Base-by-base conservation (phyloP, 2,329 filamentous ascomycete genomes). In the Penicillium sp. region DNA sequence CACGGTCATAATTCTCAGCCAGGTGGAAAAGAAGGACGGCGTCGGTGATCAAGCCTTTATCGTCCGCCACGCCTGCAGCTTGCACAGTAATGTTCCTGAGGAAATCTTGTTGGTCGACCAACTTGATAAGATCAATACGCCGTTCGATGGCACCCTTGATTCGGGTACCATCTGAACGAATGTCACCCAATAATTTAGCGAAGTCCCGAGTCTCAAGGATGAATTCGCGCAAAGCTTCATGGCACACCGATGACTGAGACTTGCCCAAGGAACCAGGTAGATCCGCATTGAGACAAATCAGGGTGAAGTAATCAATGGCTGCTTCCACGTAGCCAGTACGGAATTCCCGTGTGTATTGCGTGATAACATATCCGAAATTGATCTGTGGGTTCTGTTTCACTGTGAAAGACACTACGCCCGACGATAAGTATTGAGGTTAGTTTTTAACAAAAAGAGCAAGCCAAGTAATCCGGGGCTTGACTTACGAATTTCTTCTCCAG, bases 171-270 rank as follows among this genome's bases (percentile, higher is more conserved):
- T 97, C 88, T 2, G 81, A 80, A 44, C 83, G 80, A 55, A 98
- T 89, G 62, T 98, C 94, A 37, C 94, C 93, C 33, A 98, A 81
- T 10, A 98, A 74, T 58, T 88, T 86, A 58, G 90, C 91, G 66
- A 97, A 98, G 61, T 98, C 93, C 51, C 91, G 82, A 14, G 90
- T 95, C 69, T 98, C 93, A n/a, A 98, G 76, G 17, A 96, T 89
- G 40, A 97, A 81, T 66, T 97, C 93, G 23, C 90, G 86, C 41
- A 98, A 74, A 5, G 89, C 91, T 65, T 95, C 88, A 65, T 96
- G 88, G 67, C 91, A 97, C 25, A 96, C 79, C 33, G 79, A 80
- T 37, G 83, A 79, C 61, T 95, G 91, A 29, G 84, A 83, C 45
- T 79, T 81, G 41, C 88, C 89, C 4, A 83, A 74, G 41, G 86